phyloP scores from a whole-genome alignment of 164 flowering plant genomes.

The Pachysandra terminalis region DNA sequence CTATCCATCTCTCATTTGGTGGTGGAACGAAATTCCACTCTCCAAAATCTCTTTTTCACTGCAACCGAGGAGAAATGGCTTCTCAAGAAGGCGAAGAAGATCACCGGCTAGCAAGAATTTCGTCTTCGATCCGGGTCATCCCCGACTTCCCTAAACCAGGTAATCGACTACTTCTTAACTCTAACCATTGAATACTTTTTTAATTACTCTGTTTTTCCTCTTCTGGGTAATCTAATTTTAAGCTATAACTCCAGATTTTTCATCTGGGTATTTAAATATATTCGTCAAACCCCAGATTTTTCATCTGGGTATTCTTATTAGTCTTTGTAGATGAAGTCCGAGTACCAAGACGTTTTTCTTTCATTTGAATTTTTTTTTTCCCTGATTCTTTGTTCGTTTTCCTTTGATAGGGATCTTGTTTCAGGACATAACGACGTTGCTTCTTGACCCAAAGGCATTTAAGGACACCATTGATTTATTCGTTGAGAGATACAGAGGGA shows the following conservation, averaged over 20 bases:
- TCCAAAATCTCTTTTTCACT: not conserved
- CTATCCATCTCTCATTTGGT: not conserved
- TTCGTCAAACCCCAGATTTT: not conserved
- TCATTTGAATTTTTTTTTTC: no score
- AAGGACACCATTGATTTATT: no score
- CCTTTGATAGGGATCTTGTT: no score
- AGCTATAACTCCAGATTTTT: not conserved
- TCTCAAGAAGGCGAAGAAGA: constrained; percentile 32
- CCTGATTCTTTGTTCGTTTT: no score
- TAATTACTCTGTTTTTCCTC: not conserved
- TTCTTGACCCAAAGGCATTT: no score
- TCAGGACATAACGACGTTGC: no score
- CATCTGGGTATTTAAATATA: not conserved
- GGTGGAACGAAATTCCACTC: no score
- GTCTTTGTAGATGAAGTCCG: no score
- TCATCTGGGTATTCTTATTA: no score
- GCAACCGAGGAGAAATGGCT: constrained; percentile 36
- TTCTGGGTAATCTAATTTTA: constrained; percentile 4
- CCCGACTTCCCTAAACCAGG: no score
- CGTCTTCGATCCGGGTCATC: constrained; percentile 68
- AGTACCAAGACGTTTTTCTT: no score
- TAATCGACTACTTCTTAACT: constrained; percentile 7
- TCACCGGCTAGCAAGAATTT: constrained; percentile 46
- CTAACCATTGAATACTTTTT: not conserved
- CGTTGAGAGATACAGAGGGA: no score